Evolutionary conservation across 2,329 filamentous ascomycete genomes (phyloP), one percentile per base, ranked within the genome.

Genomic region (Chaetothyriales sp.): DNA sequence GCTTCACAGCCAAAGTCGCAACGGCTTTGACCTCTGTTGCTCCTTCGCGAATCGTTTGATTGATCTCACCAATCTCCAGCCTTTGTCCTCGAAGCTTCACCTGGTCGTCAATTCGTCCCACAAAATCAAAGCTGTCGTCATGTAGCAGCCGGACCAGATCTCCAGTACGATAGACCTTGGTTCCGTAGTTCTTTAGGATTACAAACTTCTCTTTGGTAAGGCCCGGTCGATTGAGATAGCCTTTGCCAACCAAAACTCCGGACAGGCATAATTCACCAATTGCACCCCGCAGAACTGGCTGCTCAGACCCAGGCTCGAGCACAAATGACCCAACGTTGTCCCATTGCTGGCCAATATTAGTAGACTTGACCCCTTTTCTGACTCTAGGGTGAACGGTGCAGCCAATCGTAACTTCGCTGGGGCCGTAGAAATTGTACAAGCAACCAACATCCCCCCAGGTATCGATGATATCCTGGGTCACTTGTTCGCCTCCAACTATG

Each of bases 341-440:
- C 58, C 95, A 95, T 57, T 88, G 85, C 22, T 75, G 77, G 0
- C 89, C 89, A 59, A 95, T 95, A 61, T 95, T 95, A 9, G 87
- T 85, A 0, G 89, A 81, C 28, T 88, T 84, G 0, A 87, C 88
- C 57, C 85, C 85, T 18, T 71, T 67, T 0, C 86, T 85, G 6
- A 95, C 86, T 33, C 86, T 77, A n/a, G 83, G 82, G 60, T 85
- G 89, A 77, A 92, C 94, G 0, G 89, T 95, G 37, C 89, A 85
- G 4, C 89, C 89, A 57, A 95, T 95, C 0, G 89, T 95, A 0
- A 87, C 85, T 65, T 95, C 90, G 0, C 89, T 95, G 1, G 89
- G 90, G 0, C 89, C 89, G 58, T 95, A 88, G 2, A 88, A 89
- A 61, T 95, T 95, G 71, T 94, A 90, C 13, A 97, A 89, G 44